Evolutionary conservation across 179 eudicot species (phyloP).

Genomic region (Corrigiola litoralis): DNA sequence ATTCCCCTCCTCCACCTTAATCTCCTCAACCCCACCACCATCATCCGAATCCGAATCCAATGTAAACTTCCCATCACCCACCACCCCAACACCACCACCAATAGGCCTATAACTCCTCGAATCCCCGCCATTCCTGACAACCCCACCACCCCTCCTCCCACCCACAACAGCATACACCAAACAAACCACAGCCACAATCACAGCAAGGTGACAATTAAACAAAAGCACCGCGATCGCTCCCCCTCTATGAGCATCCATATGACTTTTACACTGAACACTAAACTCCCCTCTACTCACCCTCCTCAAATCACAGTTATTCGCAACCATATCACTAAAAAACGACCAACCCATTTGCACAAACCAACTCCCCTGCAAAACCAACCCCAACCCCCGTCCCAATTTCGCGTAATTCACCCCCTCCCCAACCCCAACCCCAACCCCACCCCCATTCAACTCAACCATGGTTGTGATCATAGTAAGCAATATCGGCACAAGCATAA

Average conservation of each 20-base stretch:
- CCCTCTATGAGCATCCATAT: slow-evolving; percentile 71
- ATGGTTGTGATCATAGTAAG: slow-evolving; percentile 57
- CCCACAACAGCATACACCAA: slow-evolving; percentile 48
- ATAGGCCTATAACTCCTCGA: slow-evolving; percentile 50
- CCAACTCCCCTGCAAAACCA: slow-evolving; percentile 78
- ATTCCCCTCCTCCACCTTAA: slow-evolving; percentile 28
- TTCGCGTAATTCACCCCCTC: slow-evolving; percentile 82
- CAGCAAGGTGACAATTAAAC: slow-evolving; percentile 88
- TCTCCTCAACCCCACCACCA: slow-evolving; percentile 24
- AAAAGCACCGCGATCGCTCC: slow-evolving; percentile 78
- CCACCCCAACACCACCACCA: slow-evolving; percentile 50
- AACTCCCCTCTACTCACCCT: slow-evolving; percentile 62
- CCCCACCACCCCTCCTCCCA: slow-evolving; percentile 34
- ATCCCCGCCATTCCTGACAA: slow-evolving; percentile 35
- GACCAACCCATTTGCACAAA: slow-evolving; percentile 87
- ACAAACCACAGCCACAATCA: slow-evolving; percentile 50
- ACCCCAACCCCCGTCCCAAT: slow-evolving; percentile 85
- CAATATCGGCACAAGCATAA: slow-evolving; percentile 62
- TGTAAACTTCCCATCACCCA: slow-evolving; percentile 40
- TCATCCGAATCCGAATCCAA: slow-evolving; percentile 56
- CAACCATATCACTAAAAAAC: slow-evolving; percentile 39
- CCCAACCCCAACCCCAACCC: slow-evolving; percentile 73
- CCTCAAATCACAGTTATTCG: slow-evolving; percentile 38
- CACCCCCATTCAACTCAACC: slow-evolving; percentile 58
- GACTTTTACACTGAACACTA: slow-evolving; percentile 67